These are phyloP conservation scores for Cenchrus fungigraminus DNA, from an alignment of 176 grass and related monocot genomes.

Conservation along the genomic window DNA sequence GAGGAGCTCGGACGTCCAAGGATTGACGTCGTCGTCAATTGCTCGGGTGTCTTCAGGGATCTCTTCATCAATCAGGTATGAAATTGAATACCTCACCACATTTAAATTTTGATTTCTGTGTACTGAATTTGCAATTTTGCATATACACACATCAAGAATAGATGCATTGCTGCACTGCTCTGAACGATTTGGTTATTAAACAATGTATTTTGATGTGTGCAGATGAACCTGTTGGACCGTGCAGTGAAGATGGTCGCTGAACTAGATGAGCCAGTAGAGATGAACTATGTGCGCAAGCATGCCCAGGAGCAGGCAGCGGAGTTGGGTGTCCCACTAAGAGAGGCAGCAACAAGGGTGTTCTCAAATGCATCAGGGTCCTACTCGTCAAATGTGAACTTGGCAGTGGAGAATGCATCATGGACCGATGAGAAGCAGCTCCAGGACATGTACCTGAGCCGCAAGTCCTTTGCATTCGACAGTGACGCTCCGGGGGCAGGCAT, in stretches of 20 bases:
- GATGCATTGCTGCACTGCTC: constrained; percentile 25
- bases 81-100: not conserved
- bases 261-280: constrained; percentile 88
- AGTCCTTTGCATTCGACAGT: constrained; percentile 90
- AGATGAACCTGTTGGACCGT: constrained; percentile 97
- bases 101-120: constrained; percentile 7
- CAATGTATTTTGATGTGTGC: constrained; percentile 34
- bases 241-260: constrained; percentile 98
- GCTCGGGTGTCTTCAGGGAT: constrained; percentile 97
- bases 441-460: constrained; percentile 99
- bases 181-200: constrained; percentile 30
- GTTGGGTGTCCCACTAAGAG: constrained; percentile 73
- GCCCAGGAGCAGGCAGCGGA: constrained; percentile 85
- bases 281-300: constrained; percentile 96
- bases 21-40: constrained; percentile 96
- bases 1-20: constrained; percentile 95
- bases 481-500: constrained; percentile 91
- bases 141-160: not conserved
- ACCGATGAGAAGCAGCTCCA: constrained; percentile 97
- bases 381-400: constrained; percentile 94
- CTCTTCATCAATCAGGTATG: constrained; percentile 99
- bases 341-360: constrained; percentile 95
- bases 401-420: constrained; percentile 98
- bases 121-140: not conserved
- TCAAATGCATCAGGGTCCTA: constrained; percentile 98